Evolutionary conservation across 2,329 filamentous ascomycete species (phyloP), one percentile per base, ranked within the genome.

Genomic region (Fusarium circinatum): DNA sequence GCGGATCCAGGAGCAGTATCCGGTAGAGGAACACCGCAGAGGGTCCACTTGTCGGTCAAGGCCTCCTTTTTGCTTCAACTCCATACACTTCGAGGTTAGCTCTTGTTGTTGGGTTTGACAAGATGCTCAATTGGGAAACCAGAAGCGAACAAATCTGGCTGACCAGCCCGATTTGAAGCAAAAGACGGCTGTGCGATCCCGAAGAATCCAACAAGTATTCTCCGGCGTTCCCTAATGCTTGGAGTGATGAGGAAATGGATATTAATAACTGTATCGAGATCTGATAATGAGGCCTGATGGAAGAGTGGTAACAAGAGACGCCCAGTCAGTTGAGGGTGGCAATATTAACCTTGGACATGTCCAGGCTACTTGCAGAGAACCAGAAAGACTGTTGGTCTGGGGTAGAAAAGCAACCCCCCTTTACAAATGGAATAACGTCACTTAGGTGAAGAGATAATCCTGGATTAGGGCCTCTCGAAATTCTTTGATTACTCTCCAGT

Each of bases 101-200:
- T 49, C 68, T 48, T n/a, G 55, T 45, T 32, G 36, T 58, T 61
- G 52, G 68, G 76, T 76, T 67, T 69, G 61, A 78, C 76, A 75
- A 76, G 39, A 49, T 56, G 36, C 82, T 78, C 61, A 62, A 83
- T 82, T 52, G 52, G 82, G 82, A 81, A 85, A 80, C 77, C 71
- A 70, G 80, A 85, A 85, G 84, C 83, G 83, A 84, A 81, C 76
- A 75, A 76, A 81, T 80, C 56, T 76, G 79, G 79, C 79, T 79
- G 74, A 67, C 62, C 38, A 61, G 38, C 68, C 68, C 54, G 48
- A 76, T 76, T 70, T 54, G 67, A 76, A 60, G 57, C 28, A 49
- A 32, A 59, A 63, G 45, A 63, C 28, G 30, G n/a, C 57, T 75
- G 62, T 63, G 61, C 57, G 58, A 67, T 63, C 49, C 34, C 17